Conservation (phyloP, 177 flowering plant genomes). For the Vitis hybrid region DNA sequence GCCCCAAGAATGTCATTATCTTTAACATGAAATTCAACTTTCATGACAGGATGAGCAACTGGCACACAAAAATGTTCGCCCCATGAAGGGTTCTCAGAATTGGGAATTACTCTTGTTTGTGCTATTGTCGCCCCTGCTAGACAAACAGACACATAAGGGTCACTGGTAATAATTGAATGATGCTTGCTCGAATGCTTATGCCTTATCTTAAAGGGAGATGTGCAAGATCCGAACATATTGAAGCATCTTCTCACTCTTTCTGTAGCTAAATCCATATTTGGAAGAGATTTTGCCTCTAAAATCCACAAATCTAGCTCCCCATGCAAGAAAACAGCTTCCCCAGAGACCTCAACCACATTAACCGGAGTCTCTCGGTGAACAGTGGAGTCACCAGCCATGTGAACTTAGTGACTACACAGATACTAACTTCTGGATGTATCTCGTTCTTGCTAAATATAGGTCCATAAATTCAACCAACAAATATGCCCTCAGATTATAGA, state of each 20-base stretch:
- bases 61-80: slow-evolving; percentile 62
- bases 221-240: slow-evolving; percentile 39
- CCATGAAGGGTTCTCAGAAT: slow-evolving; percentile 71
- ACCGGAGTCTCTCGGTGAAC: slow-evolving; percentile 11
- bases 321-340: slow-evolving; percentile 49
- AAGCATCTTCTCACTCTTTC: slow-evolving; percentile 61
- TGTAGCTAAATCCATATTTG: slow-evolving; percentile 76
- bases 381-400: slow-evolving; percentile 27
- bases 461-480: neutral
- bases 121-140: slow-evolving; percentile 80
- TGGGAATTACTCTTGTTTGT: slow-evolving; percentile 65
- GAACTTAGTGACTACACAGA: neutral
- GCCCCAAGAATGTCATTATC: slow-evolving; percentile 89
- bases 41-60: slow-evolving; percentile 62
- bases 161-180: slow-evolving; percentile 62
- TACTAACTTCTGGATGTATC: neutral
- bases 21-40: slow-evolving; percentile 72
- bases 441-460: neutral
- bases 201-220: slow-evolving; percentile 21
- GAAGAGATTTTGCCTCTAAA: slow-evolving; percentile 60
- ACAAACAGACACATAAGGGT: slow-evolving; percentile 82
- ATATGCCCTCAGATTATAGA: too few species aligned
- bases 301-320: slow-evolving; percentile 71
- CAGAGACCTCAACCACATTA: slow-evolving; percentile 13
- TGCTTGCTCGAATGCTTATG: slow-evolving; percentile 20